These are phyloP conservation scores for Sarocladium strictum DNA, from an alignment of 2,329 filamentous ascomycete species.

Conservation along the genomic window DNA sequence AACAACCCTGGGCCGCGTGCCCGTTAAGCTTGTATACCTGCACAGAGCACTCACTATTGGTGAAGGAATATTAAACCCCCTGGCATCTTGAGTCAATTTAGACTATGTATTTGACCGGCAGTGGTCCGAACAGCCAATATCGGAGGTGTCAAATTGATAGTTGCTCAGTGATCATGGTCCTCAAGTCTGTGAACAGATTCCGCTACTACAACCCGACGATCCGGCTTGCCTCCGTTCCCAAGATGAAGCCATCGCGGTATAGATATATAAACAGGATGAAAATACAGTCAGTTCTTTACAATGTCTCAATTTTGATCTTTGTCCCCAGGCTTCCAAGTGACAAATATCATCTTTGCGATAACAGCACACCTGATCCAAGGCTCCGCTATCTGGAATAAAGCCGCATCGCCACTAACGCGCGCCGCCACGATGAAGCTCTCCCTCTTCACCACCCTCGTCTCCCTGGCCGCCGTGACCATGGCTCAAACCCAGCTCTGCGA, in stretches of 20 bases:
- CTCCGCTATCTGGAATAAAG: not conserved
- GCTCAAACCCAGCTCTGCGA: constrained; percentile 17
- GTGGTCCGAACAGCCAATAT: constrained; percentile 6
- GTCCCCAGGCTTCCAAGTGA: too few species aligned
- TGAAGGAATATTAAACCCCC: not conserved
- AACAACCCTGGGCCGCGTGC: too few species aligned
- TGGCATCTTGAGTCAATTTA: not conserved
- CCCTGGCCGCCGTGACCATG: constrained; percentile 12
- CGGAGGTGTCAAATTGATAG: constrained; percentile 5
- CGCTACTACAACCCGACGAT: not conserved
- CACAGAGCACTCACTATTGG: not conserved
- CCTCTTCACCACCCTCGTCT: constrained; percentile 13
- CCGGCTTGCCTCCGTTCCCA: constrained; percentile 4
- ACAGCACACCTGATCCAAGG: not conserved
- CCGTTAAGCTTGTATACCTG: too few species aligned
- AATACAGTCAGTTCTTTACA: too few species aligned
- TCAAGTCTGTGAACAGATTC: not conserved
- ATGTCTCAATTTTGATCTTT: too few species aligned
- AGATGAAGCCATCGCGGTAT: not conserved
- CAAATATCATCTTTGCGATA: too few species aligned
- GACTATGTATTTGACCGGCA: constrained; percentile 6
- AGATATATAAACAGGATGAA: not conserved
- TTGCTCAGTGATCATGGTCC: not conserved
- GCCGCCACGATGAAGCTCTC: constrained; percentile 14
- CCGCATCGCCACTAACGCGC: not conserved